phyloP scores from a whole-genome alignment of 2,329 filamentous ascomycete species.

The Stachybotrys elegans region DNA sequence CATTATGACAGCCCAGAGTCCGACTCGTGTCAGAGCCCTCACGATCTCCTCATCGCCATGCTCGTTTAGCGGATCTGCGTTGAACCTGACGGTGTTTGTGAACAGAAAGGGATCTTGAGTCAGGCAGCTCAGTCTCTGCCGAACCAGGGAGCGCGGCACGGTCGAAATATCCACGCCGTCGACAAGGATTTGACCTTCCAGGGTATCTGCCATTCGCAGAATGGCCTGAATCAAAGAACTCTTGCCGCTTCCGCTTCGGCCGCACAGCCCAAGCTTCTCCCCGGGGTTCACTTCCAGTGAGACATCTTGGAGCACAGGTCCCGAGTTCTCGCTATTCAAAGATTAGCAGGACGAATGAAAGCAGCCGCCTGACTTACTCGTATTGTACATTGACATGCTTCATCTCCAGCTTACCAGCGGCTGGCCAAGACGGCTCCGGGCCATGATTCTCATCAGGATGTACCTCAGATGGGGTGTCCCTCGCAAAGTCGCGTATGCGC shows the following conservation, averaged over 20 bases:
- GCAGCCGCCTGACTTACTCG: constrained; percentile 14
- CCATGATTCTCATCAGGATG: constrained; percentile 10
- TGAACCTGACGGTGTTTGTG: constrained; percentile 42
- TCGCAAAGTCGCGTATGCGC: constrained; percentile 20
- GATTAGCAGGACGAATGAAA: neutral
- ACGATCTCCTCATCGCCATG: constrained; percentile 36
- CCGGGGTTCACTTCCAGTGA: constrained; percentile 24
- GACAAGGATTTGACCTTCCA: constrained; percentile 36
- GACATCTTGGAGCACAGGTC: constrained; percentile 23
- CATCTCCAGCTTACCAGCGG: constrained; percentile 15
- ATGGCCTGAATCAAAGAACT: constrained; percentile 37
- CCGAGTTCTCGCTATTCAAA: constrained; percentile 10
- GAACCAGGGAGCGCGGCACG: constrained; percentile 20
- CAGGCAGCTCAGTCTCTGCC: constrained; percentile 35
- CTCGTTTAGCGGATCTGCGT: constrained; percentile 38
- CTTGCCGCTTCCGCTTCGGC: constrained; percentile 36
- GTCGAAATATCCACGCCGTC: constrained; percentile 35
- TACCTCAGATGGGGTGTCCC: constrained; percentile 18
- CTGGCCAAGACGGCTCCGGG: constrained; percentile 16
- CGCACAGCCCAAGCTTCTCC: constrained; percentile 37
- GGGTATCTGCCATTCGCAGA: constrained; percentile 42
- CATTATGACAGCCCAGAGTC: constrained; percentile 38
- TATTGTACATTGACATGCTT: constrained; percentile 18
- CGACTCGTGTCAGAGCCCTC: constrained; percentile 39
- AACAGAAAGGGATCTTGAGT: constrained; percentile 51